Evolutionary conservation across 2,329 filamentous ascomycete species (phyloP).

Genomic region (Blastomyces silverae): DNA sequence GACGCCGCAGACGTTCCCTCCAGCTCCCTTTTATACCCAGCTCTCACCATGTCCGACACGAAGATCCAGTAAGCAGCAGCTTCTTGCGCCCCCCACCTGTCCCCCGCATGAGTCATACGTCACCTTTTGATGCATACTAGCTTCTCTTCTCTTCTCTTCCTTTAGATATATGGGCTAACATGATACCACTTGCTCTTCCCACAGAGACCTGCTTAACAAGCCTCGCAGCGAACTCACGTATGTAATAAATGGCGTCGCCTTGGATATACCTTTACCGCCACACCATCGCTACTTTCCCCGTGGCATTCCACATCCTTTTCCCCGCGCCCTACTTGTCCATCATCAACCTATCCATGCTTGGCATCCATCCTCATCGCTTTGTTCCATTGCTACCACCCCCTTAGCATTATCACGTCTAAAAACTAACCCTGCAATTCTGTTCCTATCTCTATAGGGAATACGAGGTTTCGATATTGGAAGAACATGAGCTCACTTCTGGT

Average conservation of each 20-base stretch:
- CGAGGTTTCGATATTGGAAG: slow-evolving; percentile 74
- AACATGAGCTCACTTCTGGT: slow-evolving; percentile 71
- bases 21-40: slow-evolving; percentile 27
- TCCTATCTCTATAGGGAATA: slow-evolving; percentile 60
- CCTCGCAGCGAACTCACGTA: slow-evolving; percentile 87
- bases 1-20: slow-evolving; percentile 14
- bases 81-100: slow-evolving; percentile 12
- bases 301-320: neutral
- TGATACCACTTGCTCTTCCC: slow-evolving; percentile 25
- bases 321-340: slow-evolving; percentile 20
- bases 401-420: neutral
- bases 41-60: slow-evolving; percentile 52
- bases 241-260: slow-evolving; percentile 34
- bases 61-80: slow-evolving; percentile 60
- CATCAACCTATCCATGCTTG: slow-evolving; percentile 1
- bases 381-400: neutral
- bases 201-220: slow-evolving; percentile 81
- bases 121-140: slow-evolving; percentile 20
- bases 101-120: slow-evolving; percentile 22
- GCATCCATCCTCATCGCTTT: slow-evolving; percentile 22
- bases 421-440: slow-evolving; percentile 23
- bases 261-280: slow-evolving; percentile 5
- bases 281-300: slow-evolving; percentile 2
- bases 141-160: neutral
- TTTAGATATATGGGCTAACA: slow-evolving; percentile 11